A percentile compares a stretch with the other conserved stretches of the same genome.
These are phyloP conservation scores for Eucommia ulmoides DNA, from an alignment of 257 asterid species.

Conservation along the genomic window DNA sequence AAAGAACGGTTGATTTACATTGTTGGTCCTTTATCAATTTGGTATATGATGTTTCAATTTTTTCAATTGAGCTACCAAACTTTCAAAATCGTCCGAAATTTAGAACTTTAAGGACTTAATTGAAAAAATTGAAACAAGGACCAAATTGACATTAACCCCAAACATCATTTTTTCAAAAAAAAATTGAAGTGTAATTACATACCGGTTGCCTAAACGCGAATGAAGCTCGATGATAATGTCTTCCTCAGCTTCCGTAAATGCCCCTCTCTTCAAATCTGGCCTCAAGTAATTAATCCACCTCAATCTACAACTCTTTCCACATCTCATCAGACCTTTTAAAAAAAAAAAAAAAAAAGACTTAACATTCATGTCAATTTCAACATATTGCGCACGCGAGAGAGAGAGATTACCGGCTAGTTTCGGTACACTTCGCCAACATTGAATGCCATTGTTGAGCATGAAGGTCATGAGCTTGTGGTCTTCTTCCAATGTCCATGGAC, in stretches of 20 bases:
- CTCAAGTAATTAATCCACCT: conserved; percentile 75
- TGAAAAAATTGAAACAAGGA: no score
- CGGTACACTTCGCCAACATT: conserved; percentile 85
- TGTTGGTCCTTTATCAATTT: no score
- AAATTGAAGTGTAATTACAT: not conserved
- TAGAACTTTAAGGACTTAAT: no score
- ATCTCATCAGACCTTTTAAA: no score
- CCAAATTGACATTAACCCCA: no score
- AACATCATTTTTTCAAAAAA: no score
- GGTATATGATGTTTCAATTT: no score
- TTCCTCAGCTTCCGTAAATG: conserved; percentile 71
- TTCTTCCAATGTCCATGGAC: conserved; percentile 85
- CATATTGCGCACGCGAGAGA: not conserved
- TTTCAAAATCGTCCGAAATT: no score
- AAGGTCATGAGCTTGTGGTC: conserved; percentile 70
- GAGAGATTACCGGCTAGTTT: conserved; percentile 49
- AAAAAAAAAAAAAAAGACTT: no score
- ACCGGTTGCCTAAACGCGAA: conserved; percentile 78
- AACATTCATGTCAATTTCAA: not conserved
- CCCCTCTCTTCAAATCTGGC: conserved; percentile 83
- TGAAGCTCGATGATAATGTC: conserved; percentile 77
- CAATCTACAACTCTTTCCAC: no score
- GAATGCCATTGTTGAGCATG: conserved; percentile 78
- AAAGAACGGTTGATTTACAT: no score
- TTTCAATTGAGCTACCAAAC: no score